Evolutionary conservation across 2,329 filamentous ascomycete species (phyloP), one percentile per base, ranked within the genome.

Genomic region (Acephala macrosclerotiorum): DNA sequence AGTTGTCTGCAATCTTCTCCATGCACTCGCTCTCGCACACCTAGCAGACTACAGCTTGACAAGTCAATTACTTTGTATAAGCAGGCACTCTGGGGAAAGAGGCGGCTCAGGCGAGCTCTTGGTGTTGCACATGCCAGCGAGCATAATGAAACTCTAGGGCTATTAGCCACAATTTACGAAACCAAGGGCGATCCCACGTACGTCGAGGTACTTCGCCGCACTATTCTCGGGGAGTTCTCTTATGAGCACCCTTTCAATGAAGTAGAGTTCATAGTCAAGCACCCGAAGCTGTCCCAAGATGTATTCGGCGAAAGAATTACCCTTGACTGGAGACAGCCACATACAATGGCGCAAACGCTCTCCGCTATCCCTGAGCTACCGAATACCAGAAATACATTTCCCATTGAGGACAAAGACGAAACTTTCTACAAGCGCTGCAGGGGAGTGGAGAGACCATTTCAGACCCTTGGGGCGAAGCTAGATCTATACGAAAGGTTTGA

Each of bases 91-190:
- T 47, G 63, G 0, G 73, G 70, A 8, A 73, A 74, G 55, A 74
- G 65, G 65, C 66, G 64, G 25, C 64, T 74, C 29, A 74, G 71
- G 57, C 49, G 25, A 0, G 38, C 35, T 61, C 49, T 61, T 42
- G 62, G 65, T 7, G 56, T 40, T 9, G 57, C 64, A 0, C 35
- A 65, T 25, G 64, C 45, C 47, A 29, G 59, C 12, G 70, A 75
- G 40, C 70, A 70, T 26, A 65, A 66, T 18, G 62, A 71, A 12
- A 73, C 71, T 4, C 51, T 74, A 16, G 74, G 70, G 0, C 64
- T 76, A 9, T 62, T 72, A 14, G 72, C 68, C 11, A 73, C 64
- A 6, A 74, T 75, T 7, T 71, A 69, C 25, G 64, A 75, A 6
- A 67, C 71, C 35, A 67, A 66, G 9, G 72, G 71, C 25, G 72